Percentiles rank a stretch among this genome's conserved stretches.
These are phyloP conservation scores for Gloeopeniophorella convolvens DNA, from an alignment of 768 basidiomycete species.

Conservation along the genomic window DNA sequence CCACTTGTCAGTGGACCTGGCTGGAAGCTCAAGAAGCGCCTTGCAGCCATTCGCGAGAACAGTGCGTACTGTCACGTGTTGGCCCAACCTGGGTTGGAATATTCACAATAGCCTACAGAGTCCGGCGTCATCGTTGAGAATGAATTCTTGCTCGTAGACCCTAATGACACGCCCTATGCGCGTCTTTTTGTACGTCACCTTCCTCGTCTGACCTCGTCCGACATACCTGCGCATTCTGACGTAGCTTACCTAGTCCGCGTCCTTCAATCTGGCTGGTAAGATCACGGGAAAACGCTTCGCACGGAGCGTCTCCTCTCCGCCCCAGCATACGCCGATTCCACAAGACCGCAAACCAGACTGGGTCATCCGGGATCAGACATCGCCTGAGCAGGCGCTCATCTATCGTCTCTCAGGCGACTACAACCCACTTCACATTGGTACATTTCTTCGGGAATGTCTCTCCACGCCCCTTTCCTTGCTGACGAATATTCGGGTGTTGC, in stretches of 20 bases:
- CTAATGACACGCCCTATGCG: constrained; percentile 42
- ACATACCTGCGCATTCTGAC: neutral
- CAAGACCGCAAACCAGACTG: constrained; percentile 36
- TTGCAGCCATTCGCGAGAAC: constrained; percentile 74
- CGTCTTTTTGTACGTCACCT: constrained; percentile 34
- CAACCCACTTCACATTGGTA: constrained; percentile 46
- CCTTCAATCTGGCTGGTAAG: constrained; percentile 41
- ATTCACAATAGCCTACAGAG: constrained; percentile 38
- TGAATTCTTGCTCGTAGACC: constrained; percentile 59
- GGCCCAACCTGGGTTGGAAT: too few species aligned
- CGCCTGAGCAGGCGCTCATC: constrained; percentile 37
- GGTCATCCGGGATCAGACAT: constrained; percentile 34
- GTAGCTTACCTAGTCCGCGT: constrained; percentile 28
- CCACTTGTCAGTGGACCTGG: constrained; percentile 71
- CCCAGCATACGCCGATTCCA: constrained; percentile 31
- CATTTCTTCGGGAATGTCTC: constrained; percentile 15
- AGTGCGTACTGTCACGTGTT: constrained; percentile 41
- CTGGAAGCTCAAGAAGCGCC: constrained; percentile 64
- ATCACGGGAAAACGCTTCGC: constrained; percentile 34
- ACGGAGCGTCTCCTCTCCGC: constrained; percentile 34
- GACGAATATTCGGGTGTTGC: neutral
- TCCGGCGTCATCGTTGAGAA: constrained; percentile 66
- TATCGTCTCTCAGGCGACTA: constrained; percentile 49
- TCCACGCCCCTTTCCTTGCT: neutral
- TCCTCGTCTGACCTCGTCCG: neutral